Percentiles rank a stretch among this genome's conserved stretches.
Evolutionary conservation across 2,329 filamentous ascomycete genomes (phyloP).

Genomic region (Chrysoporthe deuterocubensis): DNA sequence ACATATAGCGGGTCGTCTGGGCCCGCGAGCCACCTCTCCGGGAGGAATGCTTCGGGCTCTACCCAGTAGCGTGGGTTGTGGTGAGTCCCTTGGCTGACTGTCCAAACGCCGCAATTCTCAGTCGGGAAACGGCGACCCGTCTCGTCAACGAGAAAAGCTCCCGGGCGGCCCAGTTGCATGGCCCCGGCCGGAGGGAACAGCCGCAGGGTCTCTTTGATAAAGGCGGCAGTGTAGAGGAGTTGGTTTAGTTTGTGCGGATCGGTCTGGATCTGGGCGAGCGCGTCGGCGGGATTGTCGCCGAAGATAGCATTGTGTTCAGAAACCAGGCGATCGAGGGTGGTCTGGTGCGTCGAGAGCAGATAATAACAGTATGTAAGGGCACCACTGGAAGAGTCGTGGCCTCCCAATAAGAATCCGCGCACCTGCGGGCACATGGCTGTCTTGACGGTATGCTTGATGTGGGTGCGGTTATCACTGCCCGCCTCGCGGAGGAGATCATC

Average conservation of each 20-base stretch:
- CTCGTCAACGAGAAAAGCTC: conserved; percentile 42
- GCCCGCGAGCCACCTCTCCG: conserved; percentile 42
- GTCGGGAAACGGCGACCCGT: conserved; percentile 41
- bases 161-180: conserved; percentile 39
- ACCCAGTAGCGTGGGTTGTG: conserved; percentile 39
- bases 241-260: conserved; percentile 33
- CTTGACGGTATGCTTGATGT: too few relatives aligned
- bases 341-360: too few relatives aligned
- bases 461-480: too few relatives aligned
- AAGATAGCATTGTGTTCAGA: too few relatives aligned
- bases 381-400: too few relatives aligned
- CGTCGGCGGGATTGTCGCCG: too few relatives aligned
- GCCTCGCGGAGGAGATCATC: too few relatives aligned
- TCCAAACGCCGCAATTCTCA: conserved; percentile 31
- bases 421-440: too few relatives aligned
- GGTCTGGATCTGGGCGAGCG: too few relatives aligned
- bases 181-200: conserved; percentile 50
- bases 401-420: too few relatives aligned
- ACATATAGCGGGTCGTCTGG: conserved; percentile 30
- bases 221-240: conserved; percentile 40
- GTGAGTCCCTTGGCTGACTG: conserved; percentile 38
- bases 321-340: too few relatives aligned
- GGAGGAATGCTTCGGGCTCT: conserved; percentile 40
- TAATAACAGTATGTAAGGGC: too few relatives aligned
- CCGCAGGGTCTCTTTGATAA: conserved; percentile 44